Base-by-base conservation (phyloP, 352 stramenopile genomes). In the Pythium vanterpoolii region DNA sequence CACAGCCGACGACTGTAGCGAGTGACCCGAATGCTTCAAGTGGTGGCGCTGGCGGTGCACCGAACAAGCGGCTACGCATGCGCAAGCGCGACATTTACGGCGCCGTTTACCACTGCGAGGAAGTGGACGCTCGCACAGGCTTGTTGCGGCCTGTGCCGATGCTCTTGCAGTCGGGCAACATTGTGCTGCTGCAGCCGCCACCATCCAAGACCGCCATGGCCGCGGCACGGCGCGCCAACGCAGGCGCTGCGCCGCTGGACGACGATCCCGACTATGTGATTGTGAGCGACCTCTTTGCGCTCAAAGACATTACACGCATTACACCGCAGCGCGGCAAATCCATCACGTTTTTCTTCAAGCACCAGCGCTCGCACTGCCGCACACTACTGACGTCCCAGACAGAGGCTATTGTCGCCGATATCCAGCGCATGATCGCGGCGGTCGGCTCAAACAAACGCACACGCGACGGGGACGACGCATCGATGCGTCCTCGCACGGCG, bases 261-360 rank as follows among this genome's bases (percentile, higher is more conserved):
- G 62, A 68, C 28, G 60, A 77, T 46, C 66, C 77, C 18, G 69
- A 79, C 13, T 81, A 76, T 44, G 62, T 90, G 36, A 83, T 82
- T 60, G 77, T 93, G 28, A 62, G 72, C 33, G 77, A 89, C 28
- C 54, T 90, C 26, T 86, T 93, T 28, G 70, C 71, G 11, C 67
- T 93, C 18, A 76, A 74, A 19, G 77, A 90, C 27, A 72, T 93
- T 36, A 72, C 83, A 16, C 80, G 83, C 14, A 89, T 93, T 67
- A 90, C 83, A 2, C 83, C 83, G 10, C 81, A 90, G 48, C 64
- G 71, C 51, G 76, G 81, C 60, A 90, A 89, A 60, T 90, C 83
- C 21, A 48, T 93, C 58, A 93, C 80, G 33, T 63, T 93, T 14
- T 93, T 93, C 70, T 93, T 93, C 64, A 87, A 87, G 60, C 63